phyloP scores from a whole-genome alignment of 2,329 filamentous ascomycete genomes.

The Microsporum ferrugineum region DNA sequence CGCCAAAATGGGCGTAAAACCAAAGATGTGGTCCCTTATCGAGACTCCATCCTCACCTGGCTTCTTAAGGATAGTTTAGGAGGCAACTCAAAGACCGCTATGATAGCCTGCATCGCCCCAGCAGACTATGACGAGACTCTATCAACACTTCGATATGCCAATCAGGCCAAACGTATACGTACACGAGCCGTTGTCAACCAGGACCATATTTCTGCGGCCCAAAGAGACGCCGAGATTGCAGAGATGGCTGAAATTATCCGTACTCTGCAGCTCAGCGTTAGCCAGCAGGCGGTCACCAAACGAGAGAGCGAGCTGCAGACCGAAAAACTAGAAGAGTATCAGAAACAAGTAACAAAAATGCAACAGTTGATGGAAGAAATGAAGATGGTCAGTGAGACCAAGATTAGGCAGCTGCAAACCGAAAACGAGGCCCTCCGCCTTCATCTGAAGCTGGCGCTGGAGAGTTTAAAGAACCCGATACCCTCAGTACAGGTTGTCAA shows the following conservation, averaged over 20 bases:
- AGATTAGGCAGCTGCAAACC: slow-evolving; percentile 78
- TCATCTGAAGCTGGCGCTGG: slow-evolving; percentile 76
- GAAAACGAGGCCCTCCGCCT: slow-evolving; percentile 82
- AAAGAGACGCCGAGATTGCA: slow-evolving; percentile 84
- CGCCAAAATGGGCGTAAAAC: slow-evolving; percentile 43
- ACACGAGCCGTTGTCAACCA: slow-evolving; percentile 92
- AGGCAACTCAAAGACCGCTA: slow-evolving; percentile 95
- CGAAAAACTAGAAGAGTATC: slow-evolving; percentile 86
- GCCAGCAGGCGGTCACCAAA: slow-evolving; percentile 56
- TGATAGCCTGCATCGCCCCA: slow-evolving; percentile 96
- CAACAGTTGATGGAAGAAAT: slow-evolving; percentile 94
- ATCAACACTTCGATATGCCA: slow-evolving; percentile 88
- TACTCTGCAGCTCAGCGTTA: slow-evolving; percentile 62
- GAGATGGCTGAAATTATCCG: slow-evolving; percentile 96
- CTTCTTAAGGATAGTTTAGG: slow-evolving; percentile 90
- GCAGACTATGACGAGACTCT: slow-evolving; percentile 96
- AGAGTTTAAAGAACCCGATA: slow-evolving; percentile 84
- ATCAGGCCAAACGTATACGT: slow-evolving; percentile 94
- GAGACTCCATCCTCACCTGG: slow-evolving; percentile 76
- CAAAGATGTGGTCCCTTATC: slow-evolving; percentile 73
- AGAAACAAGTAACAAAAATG: slow-evolving; percentile 78
- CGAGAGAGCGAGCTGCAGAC: slow-evolving; percentile 62
- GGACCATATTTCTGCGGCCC: slow-evolving; percentile 80
- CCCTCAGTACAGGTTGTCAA: slow-evolving; percentile 37
- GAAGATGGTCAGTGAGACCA: slow-evolving; percentile 78